Conservation (phyloP, 805 yeast genomes). For the Candida methanosorbosa region DNA sequence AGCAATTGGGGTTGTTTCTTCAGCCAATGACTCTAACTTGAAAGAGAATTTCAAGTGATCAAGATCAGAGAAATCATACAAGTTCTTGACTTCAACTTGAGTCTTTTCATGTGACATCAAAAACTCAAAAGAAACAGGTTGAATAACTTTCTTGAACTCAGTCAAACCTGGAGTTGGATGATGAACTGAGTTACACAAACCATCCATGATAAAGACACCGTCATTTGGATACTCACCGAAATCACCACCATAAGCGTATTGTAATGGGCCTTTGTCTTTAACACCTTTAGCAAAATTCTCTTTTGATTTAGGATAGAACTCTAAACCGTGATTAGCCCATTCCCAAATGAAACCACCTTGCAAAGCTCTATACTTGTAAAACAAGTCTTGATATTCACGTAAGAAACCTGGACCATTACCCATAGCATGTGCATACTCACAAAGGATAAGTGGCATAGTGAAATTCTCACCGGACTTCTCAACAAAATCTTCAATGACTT, state of each 20-base stretch:
- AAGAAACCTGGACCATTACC: conserved; percentile 30
- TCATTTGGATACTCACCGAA: conserved; percentile 27
- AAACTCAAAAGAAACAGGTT: conserved; percentile 15
- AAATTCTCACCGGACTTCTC: conserved; percentile 5
- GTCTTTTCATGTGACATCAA: not conserved
- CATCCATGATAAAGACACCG: conserved; percentile 30
- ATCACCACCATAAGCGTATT: conserved; percentile 28
- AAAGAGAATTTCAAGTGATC: conserved; percentile 6
- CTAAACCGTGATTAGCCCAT: conserved; percentile 30
- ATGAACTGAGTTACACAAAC: conserved; percentile 22
- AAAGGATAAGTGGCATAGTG: conserved; percentile 24
- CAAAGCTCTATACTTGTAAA: conserved; percentile 18
- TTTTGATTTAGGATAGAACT: conserved; percentile 4
- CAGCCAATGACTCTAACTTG: not conserved
- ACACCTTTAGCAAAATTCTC: too few relatives aligned
- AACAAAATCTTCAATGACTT: conserved; percentile 14
- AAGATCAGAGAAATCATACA: conserved; percentile 13
- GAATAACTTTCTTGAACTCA: conserved; percentile 25
- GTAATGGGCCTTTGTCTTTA: conserved; percentile 3
- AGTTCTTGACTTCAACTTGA: conserved; percentile 9
- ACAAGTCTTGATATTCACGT: conserved; percentile 24
- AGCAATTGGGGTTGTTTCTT: not conserved
- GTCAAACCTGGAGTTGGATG: conserved; percentile 26
- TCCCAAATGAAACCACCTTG: conserved; percentile 33
- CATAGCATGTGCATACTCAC: conserved; percentile 31